Evolutionary conservation across 257 asterid species (phyloP).

Genomic region (Dorcoceras hygrometricum): DNA sequence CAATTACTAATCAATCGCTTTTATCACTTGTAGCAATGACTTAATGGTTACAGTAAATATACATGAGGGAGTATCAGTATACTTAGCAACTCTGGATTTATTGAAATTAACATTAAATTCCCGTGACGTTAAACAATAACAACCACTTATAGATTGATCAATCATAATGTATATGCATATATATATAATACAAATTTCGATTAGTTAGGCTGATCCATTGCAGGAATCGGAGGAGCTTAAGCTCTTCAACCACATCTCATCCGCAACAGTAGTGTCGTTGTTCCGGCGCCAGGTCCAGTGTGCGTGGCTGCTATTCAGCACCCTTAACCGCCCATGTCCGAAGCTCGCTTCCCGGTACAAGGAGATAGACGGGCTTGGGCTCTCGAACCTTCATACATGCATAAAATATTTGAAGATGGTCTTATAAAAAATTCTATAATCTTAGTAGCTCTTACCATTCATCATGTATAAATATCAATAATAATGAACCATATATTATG

Average conservation of each 20-base stretch:
- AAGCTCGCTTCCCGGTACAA: conserved; percentile 65
- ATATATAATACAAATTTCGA: no score
- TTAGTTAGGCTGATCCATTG: background rate
- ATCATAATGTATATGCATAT: no score
- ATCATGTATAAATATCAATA: no score
- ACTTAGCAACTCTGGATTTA: no score
- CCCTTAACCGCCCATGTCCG: conserved; percentile 76
- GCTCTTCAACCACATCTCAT: conserved; percentile 60
- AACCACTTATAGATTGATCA: no score
- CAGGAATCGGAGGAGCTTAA: conserved; percentile 40
- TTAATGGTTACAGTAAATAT: no score
- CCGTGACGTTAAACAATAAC: no score
- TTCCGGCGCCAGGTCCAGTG: conserved; percentile 88
- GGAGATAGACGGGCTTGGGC: conserved; percentile 59
- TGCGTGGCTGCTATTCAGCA: conserved; percentile 58
- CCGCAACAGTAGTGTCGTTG: conserved; percentile 42
- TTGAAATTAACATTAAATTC: no score
- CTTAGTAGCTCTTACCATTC: no score
- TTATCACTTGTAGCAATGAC: no score
- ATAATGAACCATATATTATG: background rate
- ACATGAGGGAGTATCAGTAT: no score
- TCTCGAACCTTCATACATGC: conserved; percentile 37
- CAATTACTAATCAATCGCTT: no score
- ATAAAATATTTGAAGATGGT: background rate
- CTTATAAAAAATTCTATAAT: background rate